phyloP scores from a whole-genome alignment of 495 filamentous ascomycete species.

The Aspergillus sparsus region DNA sequence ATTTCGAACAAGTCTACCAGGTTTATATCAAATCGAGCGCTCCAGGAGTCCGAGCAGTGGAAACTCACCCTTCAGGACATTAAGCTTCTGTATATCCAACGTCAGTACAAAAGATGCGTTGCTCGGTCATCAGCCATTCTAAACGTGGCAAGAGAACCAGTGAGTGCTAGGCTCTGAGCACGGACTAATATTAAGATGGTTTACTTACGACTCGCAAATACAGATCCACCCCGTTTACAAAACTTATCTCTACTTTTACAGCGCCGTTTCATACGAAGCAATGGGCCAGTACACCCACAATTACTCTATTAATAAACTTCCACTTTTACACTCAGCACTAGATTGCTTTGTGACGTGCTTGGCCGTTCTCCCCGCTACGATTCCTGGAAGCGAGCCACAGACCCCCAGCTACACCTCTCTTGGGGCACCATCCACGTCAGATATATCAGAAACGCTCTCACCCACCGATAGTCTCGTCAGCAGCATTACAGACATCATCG shows the following conservation, averaged over 20 bases:
- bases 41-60: slow-evolving; percentile 35
- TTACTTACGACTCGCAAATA: slow-evolving; percentile 1
- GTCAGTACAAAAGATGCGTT: slow-evolving; percentile 50
- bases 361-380: slow-evolving; percentile 23
- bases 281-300: slow-evolving; percentile 44
- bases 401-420: slow-evolving; percentile 11
- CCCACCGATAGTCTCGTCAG: slow-evolving; percentile 24
- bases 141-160: slow-evolving; percentile 25
- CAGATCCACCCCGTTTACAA: slow-evolving; percentile 43
- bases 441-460: slow-evolving; percentile 13
- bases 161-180: slow-evolving; percentile 22
- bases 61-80: slow-evolving; percentile 31
- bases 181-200: slow-evolving; percentile 2
- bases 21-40: slow-evolving; percentile 19
- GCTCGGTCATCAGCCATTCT: slow-evolving; percentile 38
- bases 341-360: slow-evolving; percentile 32
- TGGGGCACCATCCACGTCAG: slow-evolving; percentile 10
- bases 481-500: slow-evolving; percentile 32
- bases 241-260: slow-evolving; percentile 48
- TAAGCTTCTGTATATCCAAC: slow-evolving; percentile 41
- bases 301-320: slow-evolving; percentile 44
- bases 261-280: slow-evolving; percentile 46
- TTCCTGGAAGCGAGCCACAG: slow-evolving; percentile 2
- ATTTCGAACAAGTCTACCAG: slow-evolving; percentile 25
- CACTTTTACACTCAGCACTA: slow-evolving; percentile 36